These are phyloP conservation scores for Musa troglodytarum DNA, from an alignment of 176 grass and related monocot genomes.

Conservation along the genomic window DNA sequence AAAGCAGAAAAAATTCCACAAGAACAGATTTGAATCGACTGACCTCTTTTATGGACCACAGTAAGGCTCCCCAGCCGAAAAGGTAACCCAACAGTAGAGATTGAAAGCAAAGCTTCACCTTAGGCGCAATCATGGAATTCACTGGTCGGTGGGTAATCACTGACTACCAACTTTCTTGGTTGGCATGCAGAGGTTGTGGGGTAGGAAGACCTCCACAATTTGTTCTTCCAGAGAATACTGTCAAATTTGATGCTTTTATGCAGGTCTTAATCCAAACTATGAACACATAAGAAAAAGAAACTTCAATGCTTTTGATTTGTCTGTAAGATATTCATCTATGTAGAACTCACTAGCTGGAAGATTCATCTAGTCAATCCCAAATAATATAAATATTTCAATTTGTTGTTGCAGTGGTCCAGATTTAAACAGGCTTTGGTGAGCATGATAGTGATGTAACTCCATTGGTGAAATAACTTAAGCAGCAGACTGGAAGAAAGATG, in stretches of 20 bases:
- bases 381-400: too few species aligned
- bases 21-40: not conserved
- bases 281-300: too few species aligned
- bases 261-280: too few species aligned
- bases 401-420: too few species aligned
- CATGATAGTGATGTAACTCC: not conserved
- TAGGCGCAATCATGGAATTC: not conserved
- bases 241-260: not conserved
- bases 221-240: not conserved
- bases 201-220: not conserved
- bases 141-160: not conserved
- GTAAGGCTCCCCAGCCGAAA: not conserved
- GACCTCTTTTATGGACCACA: not conserved
- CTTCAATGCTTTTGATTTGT: too few species aligned
- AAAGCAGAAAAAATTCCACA: not conserved
- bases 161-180: not conserved
- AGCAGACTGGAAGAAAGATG: too few species aligned
- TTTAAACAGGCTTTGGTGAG: not conserved
- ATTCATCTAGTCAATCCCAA: too few species aligned
- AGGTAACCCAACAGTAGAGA: not conserved
- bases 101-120: conserved; percentile 2
- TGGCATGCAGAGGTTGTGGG: conserved; percentile 1
- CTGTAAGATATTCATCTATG: too few species aligned
- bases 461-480: not conserved
- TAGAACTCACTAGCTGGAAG: too few species aligned